phyloP scores from a whole-genome alignment of 148 eudicot species.

The Cornus kousa region DNA sequence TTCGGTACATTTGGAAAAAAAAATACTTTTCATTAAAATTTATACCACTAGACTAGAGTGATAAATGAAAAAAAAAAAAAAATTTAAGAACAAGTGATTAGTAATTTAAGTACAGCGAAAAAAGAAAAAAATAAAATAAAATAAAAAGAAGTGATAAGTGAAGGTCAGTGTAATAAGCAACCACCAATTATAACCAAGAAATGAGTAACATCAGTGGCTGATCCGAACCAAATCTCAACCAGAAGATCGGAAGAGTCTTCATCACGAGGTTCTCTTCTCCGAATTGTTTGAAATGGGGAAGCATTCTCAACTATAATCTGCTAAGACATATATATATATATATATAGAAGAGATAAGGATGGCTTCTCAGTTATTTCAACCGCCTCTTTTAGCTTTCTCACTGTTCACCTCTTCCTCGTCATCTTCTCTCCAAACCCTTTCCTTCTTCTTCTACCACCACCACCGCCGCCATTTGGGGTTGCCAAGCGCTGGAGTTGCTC shows the following conservation, averaged over 20 bases:
- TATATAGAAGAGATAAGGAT: slow-evolving; percentile 2
- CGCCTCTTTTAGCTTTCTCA: slow-evolving; percentile 21
- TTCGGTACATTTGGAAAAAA: too few species aligned
- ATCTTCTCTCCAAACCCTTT: slow-evolving; percentile 4
- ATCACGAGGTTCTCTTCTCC: not conserved
- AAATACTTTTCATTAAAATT: too few species aligned
- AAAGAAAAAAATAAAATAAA: too few species aligned
- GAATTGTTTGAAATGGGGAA: not conserved
- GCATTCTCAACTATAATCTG: not conserved
- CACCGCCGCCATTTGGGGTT: not conserved
- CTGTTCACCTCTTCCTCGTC: slow-evolving; percentile 15
- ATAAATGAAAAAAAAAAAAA: too few species aligned
- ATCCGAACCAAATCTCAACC: too few species aligned
- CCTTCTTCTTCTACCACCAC: not conserved
- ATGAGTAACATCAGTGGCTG: too few species aligned
- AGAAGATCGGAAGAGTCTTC: not conserved
- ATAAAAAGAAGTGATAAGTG: too few species aligned
- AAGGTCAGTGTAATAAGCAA: too few species aligned
- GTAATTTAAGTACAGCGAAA: too few species aligned
- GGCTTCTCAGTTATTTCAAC: slow-evolving; percentile 31
- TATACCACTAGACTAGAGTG: too few species aligned
- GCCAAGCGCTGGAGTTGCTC: not conserved
- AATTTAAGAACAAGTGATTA: too few species aligned
- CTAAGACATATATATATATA: not conserved
- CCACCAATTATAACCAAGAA: too few species aligned